Evolutionary conservation across 208 protist species (phyloP), one percentile per base, ranked within the genome.

Genomic region (Trypanosoma theileri): DNA sequence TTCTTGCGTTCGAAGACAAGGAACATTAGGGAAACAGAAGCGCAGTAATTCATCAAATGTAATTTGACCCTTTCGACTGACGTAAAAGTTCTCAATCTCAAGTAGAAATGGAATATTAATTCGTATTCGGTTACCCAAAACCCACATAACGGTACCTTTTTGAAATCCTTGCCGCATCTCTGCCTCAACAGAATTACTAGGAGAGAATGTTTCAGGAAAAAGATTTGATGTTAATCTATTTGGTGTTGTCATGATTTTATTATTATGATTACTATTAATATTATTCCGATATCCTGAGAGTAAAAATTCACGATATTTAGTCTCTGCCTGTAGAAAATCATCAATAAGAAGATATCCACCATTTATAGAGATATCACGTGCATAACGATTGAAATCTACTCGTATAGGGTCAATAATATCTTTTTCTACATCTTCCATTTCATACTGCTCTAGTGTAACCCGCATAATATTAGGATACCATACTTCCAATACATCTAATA

Each of bases 401-500:
- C 55, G 22, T 55, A 71, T 61, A 0, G 66, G 46, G 26, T 71
- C 35, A 8, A 64, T 45, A 56, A 71, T 71, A 31, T 56, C 57
- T 1, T 2, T 44, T 8, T 40, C 46, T 41, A 80, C 42, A 31
- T 66, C 31, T 28, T 50, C 45, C 55, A 73, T 61, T 31, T 64
- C 69, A 60, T 73, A 75, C 14, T 73, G 67, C 56, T 75, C 62
- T 24, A 80, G 22, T 19, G 64, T 66, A 42, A 66, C 56, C 19
- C 70, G 48, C 24, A 69, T 45, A 26, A 69, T 59, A 52, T 80
- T 77, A 11, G 75, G 75, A 54, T 80, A 76, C 53, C 58, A 77
- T 40, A 66, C 64, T 56, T 73, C 75, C 26, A 80, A 57, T 17
- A 77, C 28, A 59, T 80, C 70, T 14, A 77, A 17, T 35, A 80